phyloP scores from a whole-genome alignment of 2,329 filamentous ascomycete genomes.

The Escovopsis sp. region DNA sequence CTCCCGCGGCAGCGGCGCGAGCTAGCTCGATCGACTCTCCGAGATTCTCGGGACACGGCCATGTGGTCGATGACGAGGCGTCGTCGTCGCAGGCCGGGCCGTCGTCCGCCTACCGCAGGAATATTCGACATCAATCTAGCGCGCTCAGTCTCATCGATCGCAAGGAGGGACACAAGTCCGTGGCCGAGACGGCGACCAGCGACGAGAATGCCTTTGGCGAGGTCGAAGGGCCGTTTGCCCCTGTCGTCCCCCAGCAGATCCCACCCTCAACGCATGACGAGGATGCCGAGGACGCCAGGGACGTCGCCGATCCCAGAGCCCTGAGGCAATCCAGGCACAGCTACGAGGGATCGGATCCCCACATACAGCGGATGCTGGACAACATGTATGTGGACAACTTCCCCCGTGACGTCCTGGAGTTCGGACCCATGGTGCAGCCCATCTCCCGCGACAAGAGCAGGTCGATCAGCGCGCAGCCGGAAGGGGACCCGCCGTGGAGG shows the following conservation, averaged over 20 bases:
- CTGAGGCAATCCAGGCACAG: slow-evolving; percentile 52
- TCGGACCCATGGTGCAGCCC: slow-evolving; percentile 69
- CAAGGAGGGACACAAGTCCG: slow-evolving; percentile 43
- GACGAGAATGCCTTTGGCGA: slow-evolving; percentile 45
- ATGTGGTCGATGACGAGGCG: slow-evolving; percentile 20
- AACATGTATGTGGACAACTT: slow-evolving; percentile 68
- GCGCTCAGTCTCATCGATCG: slow-evolving; percentile 45
- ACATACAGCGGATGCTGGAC: slow-evolving; percentile 58
- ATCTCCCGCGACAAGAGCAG: slow-evolving; percentile 41
- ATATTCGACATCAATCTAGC: slow-evolving; percentile 42
- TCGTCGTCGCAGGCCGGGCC: slow-evolving; percentile 11
- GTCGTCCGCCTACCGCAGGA: slow-evolving; percentile 25
- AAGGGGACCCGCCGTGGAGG: slow-evolving; percentile 49
- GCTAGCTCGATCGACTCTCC: slow-evolving; percentile 24
- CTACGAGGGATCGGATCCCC: slow-evolving; percentile 67
- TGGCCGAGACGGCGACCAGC: slow-evolving; percentile 43
- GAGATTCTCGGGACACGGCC: slow-evolving; percentile 14
- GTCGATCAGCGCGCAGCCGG: slow-evolving; percentile 30
- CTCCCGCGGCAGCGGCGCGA: slow-evolving; percentile 15
- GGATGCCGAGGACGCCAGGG: slow-evolving; percentile 13
- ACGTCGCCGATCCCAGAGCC: slow-evolving; percentile 18
- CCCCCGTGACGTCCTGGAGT: slow-evolving; percentile 48
- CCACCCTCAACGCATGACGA: slow-evolving; percentile 7
- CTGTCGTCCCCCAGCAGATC: slow-evolving; percentile 12
- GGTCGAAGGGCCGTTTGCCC: slow-evolving; percentile 41